Conservation (phyloP, 2,329 filamentous ascomycete genomes). For the Catunica adiposa region DNA sequence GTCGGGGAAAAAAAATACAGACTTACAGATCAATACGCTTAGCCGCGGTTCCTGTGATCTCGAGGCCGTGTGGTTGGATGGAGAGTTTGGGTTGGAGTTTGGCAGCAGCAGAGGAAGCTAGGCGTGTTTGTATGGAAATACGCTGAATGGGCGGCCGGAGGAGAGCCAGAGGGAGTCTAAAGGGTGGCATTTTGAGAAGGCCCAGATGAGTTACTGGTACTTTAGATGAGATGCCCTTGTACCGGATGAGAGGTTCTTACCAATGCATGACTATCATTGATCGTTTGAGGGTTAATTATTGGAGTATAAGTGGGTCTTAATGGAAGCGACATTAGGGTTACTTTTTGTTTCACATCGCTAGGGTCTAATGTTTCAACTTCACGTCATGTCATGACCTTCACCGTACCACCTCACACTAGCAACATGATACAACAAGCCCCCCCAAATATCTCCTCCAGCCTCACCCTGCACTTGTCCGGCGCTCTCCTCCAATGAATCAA, state of each 20-base stretch:
- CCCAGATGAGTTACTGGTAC: too few relatives aligned
- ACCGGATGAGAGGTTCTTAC: too few relatives aligned
- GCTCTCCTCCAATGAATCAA: too few relatives aligned
- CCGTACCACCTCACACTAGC: not conserved
- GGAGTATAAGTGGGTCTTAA: not conserved
- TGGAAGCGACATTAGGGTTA: not conserved
- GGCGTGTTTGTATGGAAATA: too few relatives aligned
- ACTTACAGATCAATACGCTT: constrained; percentile 10
- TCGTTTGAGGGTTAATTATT: not conserved
- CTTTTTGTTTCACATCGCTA: not conserved
- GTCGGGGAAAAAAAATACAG: not conserved
- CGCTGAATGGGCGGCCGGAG: too few relatives aligned
- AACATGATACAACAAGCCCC: not conserved
- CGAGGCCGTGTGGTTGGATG: not conserved
- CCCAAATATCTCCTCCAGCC: not conserved
- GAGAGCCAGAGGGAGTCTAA: too few relatives aligned
- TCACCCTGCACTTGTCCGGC: not conserved
- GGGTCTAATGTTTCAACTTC: not conserved
- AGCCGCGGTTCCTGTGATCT: not conserved
- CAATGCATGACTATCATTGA: not conserved
- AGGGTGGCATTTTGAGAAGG: too few relatives aligned
- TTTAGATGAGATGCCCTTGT: too few relatives aligned
- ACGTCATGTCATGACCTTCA: not conserved
- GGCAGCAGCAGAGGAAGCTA: too few relatives aligned
- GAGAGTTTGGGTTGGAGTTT: not conserved